A percentile compares a stretch with the other conserved stretches of the same genome.
These are phyloP conservation scores for Gentiana macrophylla DNA, from an alignment of 257 asterid genomes.

Conservation along the genomic window DNA sequence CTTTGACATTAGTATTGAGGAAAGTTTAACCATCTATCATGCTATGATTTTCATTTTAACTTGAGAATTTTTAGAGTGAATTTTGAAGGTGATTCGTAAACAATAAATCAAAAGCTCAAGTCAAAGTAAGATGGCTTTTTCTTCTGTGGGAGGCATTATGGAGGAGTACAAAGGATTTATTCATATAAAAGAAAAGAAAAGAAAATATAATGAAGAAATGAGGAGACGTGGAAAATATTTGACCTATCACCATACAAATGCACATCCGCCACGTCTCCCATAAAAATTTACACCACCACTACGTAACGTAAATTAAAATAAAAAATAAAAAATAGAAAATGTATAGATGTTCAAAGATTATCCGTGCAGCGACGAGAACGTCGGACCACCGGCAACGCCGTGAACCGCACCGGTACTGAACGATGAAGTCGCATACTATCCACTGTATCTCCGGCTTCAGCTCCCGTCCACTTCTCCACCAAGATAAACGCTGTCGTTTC, in stretches of 20 bases:
- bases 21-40: too few relatives aligned
- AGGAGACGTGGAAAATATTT: conserved; percentile 6
- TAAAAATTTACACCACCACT: not conserved
- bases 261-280: conserved; percentile 24
- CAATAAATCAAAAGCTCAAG: too few relatives aligned
- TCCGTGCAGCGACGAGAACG: conserved; percentile 6
- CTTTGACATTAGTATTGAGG: too few relatives aligned
- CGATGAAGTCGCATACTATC: conserved; percentile 25
- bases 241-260: conserved; percentile 10
- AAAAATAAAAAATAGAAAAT: not conserved
- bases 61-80: too few relatives aligned
- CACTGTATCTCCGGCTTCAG: conserved; percentile 1
- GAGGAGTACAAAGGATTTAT: not conserved
- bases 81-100: too few relatives aligned
- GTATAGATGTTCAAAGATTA: not conserved
- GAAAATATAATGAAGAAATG: not conserved
- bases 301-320: not conserved
- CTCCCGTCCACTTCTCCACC: conserved; percentile 7
- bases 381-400: not conserved
- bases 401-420: not conserved
- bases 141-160: not conserved
- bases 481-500: conserved; percentile 4
- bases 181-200: not conserved
- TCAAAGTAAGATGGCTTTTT: not conserved
- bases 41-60: too few relatives aligned